Base-by-base conservation (phyloP, 2,329 filamentous ascomycete genomes). In the Aspergillus sp. region DNA sequence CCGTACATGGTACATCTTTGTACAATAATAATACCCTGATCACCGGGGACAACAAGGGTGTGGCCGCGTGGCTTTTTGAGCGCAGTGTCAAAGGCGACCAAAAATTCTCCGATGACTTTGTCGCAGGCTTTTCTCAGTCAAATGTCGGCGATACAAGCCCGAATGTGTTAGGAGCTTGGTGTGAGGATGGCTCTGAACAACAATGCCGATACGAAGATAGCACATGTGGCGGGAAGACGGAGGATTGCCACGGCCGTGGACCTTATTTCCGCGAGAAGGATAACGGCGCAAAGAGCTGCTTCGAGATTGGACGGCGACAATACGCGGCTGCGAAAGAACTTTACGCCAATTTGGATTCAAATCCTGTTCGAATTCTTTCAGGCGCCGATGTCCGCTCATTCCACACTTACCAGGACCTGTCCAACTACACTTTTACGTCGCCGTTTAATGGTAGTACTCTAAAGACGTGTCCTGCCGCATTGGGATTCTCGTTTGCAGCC, bases 1-100 rank as follows among this genome's bases (percentile, higher is more conserved):
- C 94, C 2, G 90, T 93, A 0, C 94, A 98, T 73, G 93, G 93
- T 50, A 98, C 94, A 0, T 96, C 92, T 0, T 86, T 97, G 76
- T 86, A 93, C 23, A 90, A 90, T 57, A 97, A 97, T 78, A 96
- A 96, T 77, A 97, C 92, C 0, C 82, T 96, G 13, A 86, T 95
- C 54, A 88, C 92, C 2, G 94, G 91, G n/a, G 94, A 98, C 75
- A 98, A 98, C 80, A 98, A 98, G 78, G 94, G 94, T 11, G 91
- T 96, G 6, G 93, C 94, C 2, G 90, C 93, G 0, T 90, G 89
- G 71, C 80, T 96, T 11, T 88, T 97, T 56, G 94, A 98, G 73
- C 84, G 89, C 65, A 87, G 85, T 54, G 82, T 89, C 52, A 73
- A 78, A 2, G 76, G 75, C n/a, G 81, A 86, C 17, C 71, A 80